These are phyloP conservation scores for Fusarium albidum DNA, from an alignment of 2,329 filamentous ascomycete species.

Conservation along the genomic window DNA sequence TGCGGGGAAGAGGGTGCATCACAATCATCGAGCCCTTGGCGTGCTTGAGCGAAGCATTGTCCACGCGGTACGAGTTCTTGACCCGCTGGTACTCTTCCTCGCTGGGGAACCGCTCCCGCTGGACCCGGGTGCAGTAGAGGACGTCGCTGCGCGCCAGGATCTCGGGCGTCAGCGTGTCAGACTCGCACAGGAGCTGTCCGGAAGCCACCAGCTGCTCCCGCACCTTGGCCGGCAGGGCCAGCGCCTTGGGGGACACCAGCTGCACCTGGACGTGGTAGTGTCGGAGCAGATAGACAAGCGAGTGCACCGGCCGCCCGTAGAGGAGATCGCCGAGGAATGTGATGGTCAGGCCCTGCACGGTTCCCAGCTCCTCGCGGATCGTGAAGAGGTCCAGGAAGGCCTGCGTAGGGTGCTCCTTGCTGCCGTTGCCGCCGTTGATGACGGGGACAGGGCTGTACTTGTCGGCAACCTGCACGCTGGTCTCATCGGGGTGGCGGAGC, in stretches of 20 bases:
- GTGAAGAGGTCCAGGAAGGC: constrained; percentile 98
- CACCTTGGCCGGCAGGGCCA: constrained; percentile 80
- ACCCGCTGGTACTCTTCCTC: constrained; percentile 82
- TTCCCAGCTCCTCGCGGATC: constrained; percentile 96
- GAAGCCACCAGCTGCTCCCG: constrained; percentile 74
- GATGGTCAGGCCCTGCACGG: constrained; percentile 92
- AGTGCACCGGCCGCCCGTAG: constrained; percentile 95
- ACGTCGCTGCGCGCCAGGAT: constrained; percentile 89
- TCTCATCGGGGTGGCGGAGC: constrained; percentile 89
- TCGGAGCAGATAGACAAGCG: constrained; percentile 88
- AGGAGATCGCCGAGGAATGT: constrained; percentile 94
- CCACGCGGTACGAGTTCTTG: constrained; percentile 88
- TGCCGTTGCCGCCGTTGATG: constrained; percentile 97
- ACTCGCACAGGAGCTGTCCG: constrained; percentile 80
- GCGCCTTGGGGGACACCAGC: constrained; percentile 82
- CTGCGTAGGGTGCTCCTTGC: constrained; percentile 95
- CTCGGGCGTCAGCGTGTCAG: constrained; percentile 82
- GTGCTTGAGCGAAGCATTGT: constrained; percentile 88
- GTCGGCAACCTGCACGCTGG: constrained; percentile 80
- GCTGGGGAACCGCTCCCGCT: constrained; percentile 94
- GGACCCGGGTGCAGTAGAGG: constrained; percentile 94
- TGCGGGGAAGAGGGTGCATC: constrained; percentile 93
- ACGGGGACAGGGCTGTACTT: constrained; percentile 91
- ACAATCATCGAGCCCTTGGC: constrained; percentile 95
- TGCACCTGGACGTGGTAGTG: constrained; percentile 97